Evolutionary conservation across 768 basidiomycete species (phyloP), one percentile per base, ranked within the genome.

Genomic region (Paxillus ammoniavirescens): DNA sequence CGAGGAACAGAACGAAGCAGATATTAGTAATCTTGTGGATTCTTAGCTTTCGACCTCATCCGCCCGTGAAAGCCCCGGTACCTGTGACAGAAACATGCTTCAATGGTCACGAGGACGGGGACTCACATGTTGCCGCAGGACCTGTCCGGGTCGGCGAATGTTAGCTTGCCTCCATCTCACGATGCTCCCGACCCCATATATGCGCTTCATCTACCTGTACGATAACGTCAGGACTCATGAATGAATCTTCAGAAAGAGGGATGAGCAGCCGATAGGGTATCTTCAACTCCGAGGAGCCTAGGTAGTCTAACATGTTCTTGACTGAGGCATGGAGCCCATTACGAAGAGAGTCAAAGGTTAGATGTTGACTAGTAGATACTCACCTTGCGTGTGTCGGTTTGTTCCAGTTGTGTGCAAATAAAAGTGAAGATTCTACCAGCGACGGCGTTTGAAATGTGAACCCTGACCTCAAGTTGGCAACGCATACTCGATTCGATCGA

Each of bases 301-400:
- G 61, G 66, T 60, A 67, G 67, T 68, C 63, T 67, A 68, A 63
- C 65, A 69, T 66, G 65, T 66, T 56, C 46, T 59, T 61, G 65
- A 66, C 66, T 60, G 52, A 26, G 64, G 64, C 62, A 46, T 13
- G 23, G 42, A 52, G 55, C 52, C 51, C 56, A 61, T 62, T 60
- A 48, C 45, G 46, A 6, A 23, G 9, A 15, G 15, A 38, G 3
- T 18, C 5, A 17, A 10, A n/a, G n/a, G 52, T 36, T 30, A 42
- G 26, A 37, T 47, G 4, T 10, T 17, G 36, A 23, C 9, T n/a
- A n/a, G n/a, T n/a, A n/a, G n/a, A n/a, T n/a, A 21, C 48, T 49
- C 38, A 49, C 48, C 48, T 41, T 17, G 36, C 10, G 3, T 17
- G 18, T 38, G n/a, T n/a, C n/a, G n/a, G n/a, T 4, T 38, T 15